phyloP scores from a whole-genome alignment of 345 rosid species.

The Linum tenue region DNA sequence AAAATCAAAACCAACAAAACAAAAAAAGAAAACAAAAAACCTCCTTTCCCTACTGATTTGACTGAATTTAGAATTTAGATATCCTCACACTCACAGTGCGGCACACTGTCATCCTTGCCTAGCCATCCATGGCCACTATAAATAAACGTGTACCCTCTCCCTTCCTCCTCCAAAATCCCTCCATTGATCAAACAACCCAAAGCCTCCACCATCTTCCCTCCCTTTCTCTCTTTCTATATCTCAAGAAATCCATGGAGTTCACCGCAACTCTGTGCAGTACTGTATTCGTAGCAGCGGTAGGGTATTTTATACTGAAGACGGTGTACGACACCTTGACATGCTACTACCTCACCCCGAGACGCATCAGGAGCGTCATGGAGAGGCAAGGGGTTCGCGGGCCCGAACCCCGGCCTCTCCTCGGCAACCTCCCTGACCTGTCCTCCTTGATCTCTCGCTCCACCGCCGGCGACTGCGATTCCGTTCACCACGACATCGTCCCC shows the following conservation, averaged over 20 bases:
- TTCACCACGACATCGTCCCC: conserved; percentile 58
- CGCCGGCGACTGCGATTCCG: conserved; percentile 44
- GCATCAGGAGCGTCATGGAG: conserved; percentile 62
- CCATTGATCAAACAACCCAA: background rate
- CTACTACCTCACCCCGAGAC: conserved; percentile 62
- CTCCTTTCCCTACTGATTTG: too few species aligned
- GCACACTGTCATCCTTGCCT: too few species aligned
- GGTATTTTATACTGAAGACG: conserved; percentile 28
- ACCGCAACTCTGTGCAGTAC: conserved; percentile 7
- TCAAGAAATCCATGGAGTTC: conserved; percentile 16
- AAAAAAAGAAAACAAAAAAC: too few species aligned
- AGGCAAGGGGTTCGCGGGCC: conserved; percentile 94
- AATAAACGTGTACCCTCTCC: background rate
- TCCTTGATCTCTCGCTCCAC: conserved; percentile 51
- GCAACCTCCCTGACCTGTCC: conserved; percentile 68
- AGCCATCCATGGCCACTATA: background rate
- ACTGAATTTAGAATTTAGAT: too few species aligned
- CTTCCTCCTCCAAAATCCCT: background rate
- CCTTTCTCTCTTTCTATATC: background rate
- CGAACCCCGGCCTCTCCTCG: conserved; percentile 52
- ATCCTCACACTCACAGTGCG: too few species aligned
- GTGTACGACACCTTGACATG: conserved; percentile 48
- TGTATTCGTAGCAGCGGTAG: conserved; percentile 19
- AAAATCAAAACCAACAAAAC: too few species aligned
- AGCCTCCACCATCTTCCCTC: conserved; percentile 4